A percentile compares a stretch with the other conserved stretches of the same genome.
phyloP scores from a whole-genome alignment of 345 rosid species.

The Eutrema japonicum region DNA sequence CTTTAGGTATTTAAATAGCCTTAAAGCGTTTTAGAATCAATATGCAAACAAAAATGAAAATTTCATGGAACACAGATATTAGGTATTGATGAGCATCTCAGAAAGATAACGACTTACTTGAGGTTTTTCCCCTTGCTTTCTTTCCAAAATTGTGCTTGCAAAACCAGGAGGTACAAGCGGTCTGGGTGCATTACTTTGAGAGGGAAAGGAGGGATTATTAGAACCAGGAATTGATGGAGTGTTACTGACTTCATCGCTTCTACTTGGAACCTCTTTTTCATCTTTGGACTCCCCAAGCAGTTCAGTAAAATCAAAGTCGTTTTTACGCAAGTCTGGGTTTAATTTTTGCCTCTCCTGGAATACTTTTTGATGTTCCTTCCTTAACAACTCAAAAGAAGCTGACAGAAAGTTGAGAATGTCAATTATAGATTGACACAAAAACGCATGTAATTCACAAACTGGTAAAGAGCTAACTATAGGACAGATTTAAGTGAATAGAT shows the following conservation, averaged over 20 bases:
- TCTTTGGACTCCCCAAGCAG: slow-evolving; percentile 68
- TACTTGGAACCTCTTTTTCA: slow-evolving; percentile 54
- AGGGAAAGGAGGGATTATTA: slow-evolving; percentile 47
- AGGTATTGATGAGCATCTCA: slow-evolving; percentile 52
- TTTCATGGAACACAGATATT: slow-evolving; percentile 6
- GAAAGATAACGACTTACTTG: slow-evolving; percentile 45
- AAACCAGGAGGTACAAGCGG: slow-evolving; percentile 99
- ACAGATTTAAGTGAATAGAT: slow-evolving; percentile 21
- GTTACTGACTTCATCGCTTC: slow-evolving; percentile 48
- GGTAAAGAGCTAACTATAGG: slow-evolving; percentile 21
- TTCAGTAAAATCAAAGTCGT: slow-evolving; percentile 65
- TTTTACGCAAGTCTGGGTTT: slow-evolving; percentile 62
- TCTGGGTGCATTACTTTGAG: slow-evolving; percentile 65
- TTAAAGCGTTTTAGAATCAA: not conserved
- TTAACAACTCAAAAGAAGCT: slow-evolving; percentile 94
- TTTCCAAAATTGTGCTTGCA: slow-evolving; percentile 54
- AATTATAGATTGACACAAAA: slow-evolving; percentile 28
- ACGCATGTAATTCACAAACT: slow-evolving; percentile 33
- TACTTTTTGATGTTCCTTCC: slow-evolving; percentile 91
- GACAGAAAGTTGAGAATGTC: slow-evolving; percentile 40
- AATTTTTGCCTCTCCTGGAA: slow-evolving; percentile 79
- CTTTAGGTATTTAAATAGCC: too few relatives aligned
- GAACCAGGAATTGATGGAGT: slow-evolving; percentile 41
- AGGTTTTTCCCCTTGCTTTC: slow-evolving; percentile 56
- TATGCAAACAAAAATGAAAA: slow-evolving; percentile 23